Evolutionary conservation across 176 grass and related monocot species (phyloP).

Genomic region (Phyllostachys edulis): DNA sequence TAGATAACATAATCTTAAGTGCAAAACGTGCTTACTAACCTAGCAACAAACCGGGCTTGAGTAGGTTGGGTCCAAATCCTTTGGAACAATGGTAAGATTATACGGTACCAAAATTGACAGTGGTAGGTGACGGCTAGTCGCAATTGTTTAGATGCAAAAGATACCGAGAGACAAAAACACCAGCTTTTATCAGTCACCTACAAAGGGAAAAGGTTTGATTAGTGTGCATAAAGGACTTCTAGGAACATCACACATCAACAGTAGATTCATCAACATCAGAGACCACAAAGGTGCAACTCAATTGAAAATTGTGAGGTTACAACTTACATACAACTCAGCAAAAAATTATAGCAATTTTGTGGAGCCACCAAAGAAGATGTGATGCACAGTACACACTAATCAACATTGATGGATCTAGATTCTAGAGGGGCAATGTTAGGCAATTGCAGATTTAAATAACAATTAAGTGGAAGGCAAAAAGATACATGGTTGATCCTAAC

Average conservation of each 20-base stretch:
- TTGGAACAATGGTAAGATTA: neutral
- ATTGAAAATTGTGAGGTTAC: neutral
- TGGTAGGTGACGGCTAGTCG: neutral
- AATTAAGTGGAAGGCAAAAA: neutral
- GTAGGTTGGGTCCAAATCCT: neutral
- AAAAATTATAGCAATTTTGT: neutral
- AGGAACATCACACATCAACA: conserved; percentile 8
- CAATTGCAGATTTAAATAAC: neutral
- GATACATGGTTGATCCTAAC: neutral
- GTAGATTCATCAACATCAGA: conserved; percentile 5
- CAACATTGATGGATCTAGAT: neutral
- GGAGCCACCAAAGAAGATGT: neutral
- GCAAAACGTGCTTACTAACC: conserved; percentile 18
- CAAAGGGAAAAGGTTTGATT: conserved; percentile 8
- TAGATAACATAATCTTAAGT: conserved; percentile 10
- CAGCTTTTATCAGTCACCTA: conserved; percentile 30
- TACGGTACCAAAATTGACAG: neutral
- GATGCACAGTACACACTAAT: neutral
- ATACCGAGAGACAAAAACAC: conserved; percentile 4
- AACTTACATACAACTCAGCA: neutral
- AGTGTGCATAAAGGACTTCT: neutral
- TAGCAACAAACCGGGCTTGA: neutral
- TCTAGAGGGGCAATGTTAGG: neutral
- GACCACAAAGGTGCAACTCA: neutral
- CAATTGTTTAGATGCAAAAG: conserved; percentile 6